Evolutionary conservation across 306 rosid genomes (phyloP).

Genomic region (Lithocarpus polystachyus): DNA sequence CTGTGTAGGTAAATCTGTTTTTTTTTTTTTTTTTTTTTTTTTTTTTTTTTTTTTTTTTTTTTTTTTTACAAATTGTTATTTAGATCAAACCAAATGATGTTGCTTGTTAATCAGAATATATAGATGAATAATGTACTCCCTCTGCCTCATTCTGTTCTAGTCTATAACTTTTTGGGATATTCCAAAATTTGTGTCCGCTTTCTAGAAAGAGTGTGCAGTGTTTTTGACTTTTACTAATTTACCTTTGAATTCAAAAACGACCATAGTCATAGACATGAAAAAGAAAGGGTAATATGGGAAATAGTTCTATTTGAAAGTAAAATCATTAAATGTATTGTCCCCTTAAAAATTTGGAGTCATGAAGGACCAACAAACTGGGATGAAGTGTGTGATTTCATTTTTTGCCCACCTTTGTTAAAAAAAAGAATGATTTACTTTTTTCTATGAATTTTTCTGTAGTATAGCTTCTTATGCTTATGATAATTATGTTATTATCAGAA

Average conservation of each 20-base stretch:
- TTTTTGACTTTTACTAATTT: not conserved
- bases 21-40: too few species aligned
- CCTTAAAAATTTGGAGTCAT: not conserved
- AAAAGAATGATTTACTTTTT: not conserved
- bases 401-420: not conserved
- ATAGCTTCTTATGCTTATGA: conserved; percentile 8
- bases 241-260: not conserved
- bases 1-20: too few species aligned
- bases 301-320: not conserved
- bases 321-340: not conserved
- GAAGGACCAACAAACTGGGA: not conserved
- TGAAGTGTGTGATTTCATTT: not conserved
- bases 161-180: not conserved
- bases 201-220: not conserved
- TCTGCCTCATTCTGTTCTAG: not conserved
- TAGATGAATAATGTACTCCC: not conserved
- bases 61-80: too few species aligned
- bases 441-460: not conserved
- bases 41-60: too few species aligned
- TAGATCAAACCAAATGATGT: not conserved
- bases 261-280: not conserved
- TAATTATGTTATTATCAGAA: conserved; percentile 46
- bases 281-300: not conserved
- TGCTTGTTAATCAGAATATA: not conserved
- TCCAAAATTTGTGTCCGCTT: not conserved